Percentiles rank a stretch among this genome's conserved stretches.
Conservation (phyloP, 2,329 filamentous ascomycete genomes). For the Beauveria australis region DNA sequence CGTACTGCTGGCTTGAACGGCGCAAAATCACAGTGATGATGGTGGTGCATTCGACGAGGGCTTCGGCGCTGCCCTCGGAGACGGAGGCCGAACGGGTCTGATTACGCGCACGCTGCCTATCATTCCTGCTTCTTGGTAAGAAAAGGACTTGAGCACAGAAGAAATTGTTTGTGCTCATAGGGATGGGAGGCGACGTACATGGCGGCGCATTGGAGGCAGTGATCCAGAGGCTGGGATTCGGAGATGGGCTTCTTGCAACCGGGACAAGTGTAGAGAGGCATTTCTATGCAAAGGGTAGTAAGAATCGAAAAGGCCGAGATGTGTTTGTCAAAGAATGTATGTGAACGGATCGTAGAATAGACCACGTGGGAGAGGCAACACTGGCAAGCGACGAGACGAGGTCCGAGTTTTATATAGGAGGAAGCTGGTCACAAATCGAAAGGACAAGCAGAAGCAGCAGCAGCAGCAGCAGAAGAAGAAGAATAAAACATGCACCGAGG, state of each 20-base stretch:
- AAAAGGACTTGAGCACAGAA: too few relatives aligned
- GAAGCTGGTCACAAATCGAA: neutral
- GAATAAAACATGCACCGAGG: neutral
- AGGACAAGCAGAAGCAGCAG: too few relatives aligned
- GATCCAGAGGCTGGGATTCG: constrained; percentile 6
- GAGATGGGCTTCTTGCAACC: constrained; percentile 9
- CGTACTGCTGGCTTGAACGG: constrained; percentile 6
- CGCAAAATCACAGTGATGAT: constrained; percentile 1
- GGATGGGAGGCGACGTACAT: neutral
- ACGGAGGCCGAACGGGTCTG: neutral
- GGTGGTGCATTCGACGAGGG: constrained; percentile 1
- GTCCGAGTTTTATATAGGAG: neutral
- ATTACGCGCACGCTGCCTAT: neutral
- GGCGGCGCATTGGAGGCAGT: constrained; percentile 8
- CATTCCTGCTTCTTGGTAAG: neutral
- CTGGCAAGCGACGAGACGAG: neutral
- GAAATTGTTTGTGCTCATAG: too few relatives aligned
- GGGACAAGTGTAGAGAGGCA: constrained; percentile 9
- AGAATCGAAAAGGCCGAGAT: neutral
- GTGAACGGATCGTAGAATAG: neutral
- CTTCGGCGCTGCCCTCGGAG: neutral
- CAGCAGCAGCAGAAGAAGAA: too few relatives aligned
- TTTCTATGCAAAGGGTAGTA: neutral
- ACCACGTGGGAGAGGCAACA: neutral
- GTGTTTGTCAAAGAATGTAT: neutral